These are phyloP conservation scores for Dioszegia hungarica DNA, from an alignment of 768 basidiomycete genomes.

Conservation along the genomic window DNA sequence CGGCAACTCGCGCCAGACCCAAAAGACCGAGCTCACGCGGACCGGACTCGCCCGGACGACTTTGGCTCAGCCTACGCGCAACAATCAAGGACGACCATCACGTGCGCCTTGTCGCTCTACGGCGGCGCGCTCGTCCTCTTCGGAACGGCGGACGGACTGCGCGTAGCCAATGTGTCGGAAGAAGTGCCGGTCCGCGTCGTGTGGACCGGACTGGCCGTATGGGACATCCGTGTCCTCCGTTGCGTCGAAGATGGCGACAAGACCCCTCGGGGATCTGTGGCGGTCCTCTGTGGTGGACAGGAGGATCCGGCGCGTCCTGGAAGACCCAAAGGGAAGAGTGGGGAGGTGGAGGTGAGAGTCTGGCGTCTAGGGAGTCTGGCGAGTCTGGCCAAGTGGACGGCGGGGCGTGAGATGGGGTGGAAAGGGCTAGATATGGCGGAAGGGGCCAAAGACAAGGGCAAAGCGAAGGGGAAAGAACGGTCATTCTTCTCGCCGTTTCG, in stretches of 20 bases:
- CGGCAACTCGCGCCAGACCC: neutral
- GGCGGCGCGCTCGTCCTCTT: slow-evolving; percentile 13
- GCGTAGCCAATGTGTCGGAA: slow-evolving; percentile 7
- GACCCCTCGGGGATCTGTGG: slow-evolving; percentile 8
- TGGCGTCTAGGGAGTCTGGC: slow-evolving; percentile 15
- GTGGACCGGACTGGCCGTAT: slow-evolving; percentile 23
- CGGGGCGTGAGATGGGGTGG: neutral
- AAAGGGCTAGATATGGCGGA: slow-evolving; percentile 7
- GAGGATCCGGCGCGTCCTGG: slow-evolving; percentile 11
- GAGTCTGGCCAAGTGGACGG: slow-evolving; percentile 17
- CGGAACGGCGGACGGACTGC: slow-evolving; percentile 19
- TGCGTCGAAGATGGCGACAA: neutral
- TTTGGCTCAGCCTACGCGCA: slow-evolving; percentile 11
- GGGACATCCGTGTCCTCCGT: slow-evolving; percentile 16
- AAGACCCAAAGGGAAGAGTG: slow-evolving; percentile 12
- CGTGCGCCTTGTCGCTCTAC: slow-evolving; percentile 12
- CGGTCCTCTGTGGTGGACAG: slow-evolving; percentile 15
- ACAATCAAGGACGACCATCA: slow-evolving; percentile 14
- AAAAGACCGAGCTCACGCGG: neutral
- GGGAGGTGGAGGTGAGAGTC: slow-evolving; percentile 14
- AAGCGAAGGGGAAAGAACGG: slow-evolving; percentile 1
- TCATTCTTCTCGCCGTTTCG: neutral
- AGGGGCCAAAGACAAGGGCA: neutral
- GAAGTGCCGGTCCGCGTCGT: slow-evolving; percentile 6
- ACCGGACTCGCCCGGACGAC: slow-evolving; percentile 13